Base-by-base conservation (phyloP, 306 rosid genomes). In the Lablab purpureus region DNA sequence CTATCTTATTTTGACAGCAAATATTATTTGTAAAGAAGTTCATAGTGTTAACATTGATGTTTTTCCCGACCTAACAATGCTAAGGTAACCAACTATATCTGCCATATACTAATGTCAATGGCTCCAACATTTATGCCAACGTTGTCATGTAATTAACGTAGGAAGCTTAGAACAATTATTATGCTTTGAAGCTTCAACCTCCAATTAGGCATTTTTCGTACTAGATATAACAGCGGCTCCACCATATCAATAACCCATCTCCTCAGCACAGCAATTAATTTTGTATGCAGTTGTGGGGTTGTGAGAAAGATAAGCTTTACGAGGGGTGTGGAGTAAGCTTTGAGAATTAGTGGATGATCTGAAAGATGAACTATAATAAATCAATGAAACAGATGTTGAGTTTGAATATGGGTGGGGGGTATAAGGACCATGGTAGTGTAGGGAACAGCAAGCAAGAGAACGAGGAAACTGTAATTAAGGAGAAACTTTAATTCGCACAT, bases 271-370 rank as follows among this genome's bases (percentile, higher is more conserved):
- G 28, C 19, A 58, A 13, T 58, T 58, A 25, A 25, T 13, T 56
- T 58, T 58, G n/a, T 12, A 27, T 58, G 41, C 41, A 60, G 64
- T 23, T 60, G 67, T 60, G 41, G 36, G 67, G 36, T 54, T 54
- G 12, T 54, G 62, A 10, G 15, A 54, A 55, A 23, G 37, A 58
- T 22, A 58, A 58, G 36, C 65, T 28, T 17, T 28, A 14, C 12
- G 21, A 60, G 41, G 67, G 21, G 3, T 14, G 40, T 59, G 21
- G 19, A 21, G 21, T 28, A 60, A 28, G 41, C 22, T 5, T n/a
- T 28, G 4, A 60, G 67, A 60, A 60, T 60, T 6, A 15, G 67
- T 28, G 67, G 67, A 60, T 60, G 67, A 60, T 60, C 21, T 27
- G 41, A 28, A 60, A 60, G 41, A 28, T 28, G 67, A 60, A 28